phyloP scores from a whole-genome alignment of 768 basidiomycete genomes.

The Boletus tomentosulus region DNA sequence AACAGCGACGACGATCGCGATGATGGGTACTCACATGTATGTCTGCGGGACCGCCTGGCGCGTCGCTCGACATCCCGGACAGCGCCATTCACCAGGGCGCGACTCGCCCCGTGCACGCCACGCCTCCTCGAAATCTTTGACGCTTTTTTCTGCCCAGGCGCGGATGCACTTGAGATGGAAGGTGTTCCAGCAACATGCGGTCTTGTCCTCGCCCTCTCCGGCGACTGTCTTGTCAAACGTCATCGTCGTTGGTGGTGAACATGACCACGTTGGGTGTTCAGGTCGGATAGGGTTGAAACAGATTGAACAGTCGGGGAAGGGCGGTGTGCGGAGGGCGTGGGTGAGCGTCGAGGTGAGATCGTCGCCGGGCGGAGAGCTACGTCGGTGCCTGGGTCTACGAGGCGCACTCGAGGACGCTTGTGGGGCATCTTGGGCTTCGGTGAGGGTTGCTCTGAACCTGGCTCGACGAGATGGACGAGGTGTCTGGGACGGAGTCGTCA shows the following conservation, averaged over 20 bases:
- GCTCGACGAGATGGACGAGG: conserved; percentile 29
- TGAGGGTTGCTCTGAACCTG: conserved; percentile 36
- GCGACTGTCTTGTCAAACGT: neutral
- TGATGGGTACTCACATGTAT: conserved; percentile 47
- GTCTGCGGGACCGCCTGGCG: conserved; percentile 60
- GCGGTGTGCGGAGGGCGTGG: conserved; percentile 59
- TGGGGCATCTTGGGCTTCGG: conserved; percentile 13
- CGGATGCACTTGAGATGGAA: conserved; percentile 90
- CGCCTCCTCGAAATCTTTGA: conserved; percentile 67
- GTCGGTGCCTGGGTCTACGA: conserved; percentile 8
- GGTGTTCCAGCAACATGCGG: conserved; percentile 74
- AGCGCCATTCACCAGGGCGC: conserved; percentile 78
- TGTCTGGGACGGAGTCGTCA: neutral
- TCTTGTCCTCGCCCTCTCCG: conserved; percentile 14
- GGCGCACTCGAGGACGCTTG: conserved; percentile 2
- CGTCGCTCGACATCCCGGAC: conserved; percentile 88
- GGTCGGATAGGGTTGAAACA: conserved; percentile 82
- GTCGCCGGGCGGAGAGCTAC: conserved; percentile 31
- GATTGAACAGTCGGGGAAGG: conserved; percentile 76
- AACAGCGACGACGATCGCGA: neutral
- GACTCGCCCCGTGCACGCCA: conserved; percentile 70
- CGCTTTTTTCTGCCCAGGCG: conserved; percentile 83
- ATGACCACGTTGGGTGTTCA: conserved; percentile 82
- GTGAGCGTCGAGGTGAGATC: conserved; percentile 76
- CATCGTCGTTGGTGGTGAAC: conserved; percentile 47